Conservation (phyloP, 305 asterid species). For the Solanum aculeatissimum region DNA sequence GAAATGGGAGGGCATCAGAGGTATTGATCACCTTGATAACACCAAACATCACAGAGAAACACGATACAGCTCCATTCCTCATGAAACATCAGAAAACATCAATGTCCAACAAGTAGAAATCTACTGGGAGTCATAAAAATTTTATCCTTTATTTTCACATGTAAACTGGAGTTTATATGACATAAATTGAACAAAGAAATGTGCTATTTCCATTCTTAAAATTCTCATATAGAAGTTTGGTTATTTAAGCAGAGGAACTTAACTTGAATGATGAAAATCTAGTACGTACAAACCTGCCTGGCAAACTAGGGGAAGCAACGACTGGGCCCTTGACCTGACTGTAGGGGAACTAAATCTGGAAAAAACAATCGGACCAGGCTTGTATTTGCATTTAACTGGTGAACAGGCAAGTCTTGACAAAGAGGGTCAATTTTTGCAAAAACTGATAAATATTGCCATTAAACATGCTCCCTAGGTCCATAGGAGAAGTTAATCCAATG, state of each 20-base stretch:
- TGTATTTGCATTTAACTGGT: background rate
- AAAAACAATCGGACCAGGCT: background rate
- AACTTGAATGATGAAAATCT: background rate
- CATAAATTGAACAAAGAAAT: background rate
- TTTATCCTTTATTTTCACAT: background rate
- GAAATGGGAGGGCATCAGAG: background rate
- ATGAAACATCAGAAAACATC: background rate
- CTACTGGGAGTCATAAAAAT: background rate
- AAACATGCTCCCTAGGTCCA: background rate
- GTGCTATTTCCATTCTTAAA: background rate
- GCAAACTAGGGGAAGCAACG: background rate
- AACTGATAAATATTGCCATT: background rate
- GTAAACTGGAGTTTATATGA: background rate
- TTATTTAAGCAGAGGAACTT: background rate
- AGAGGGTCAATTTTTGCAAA: background rate
- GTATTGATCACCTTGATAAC: background rate
- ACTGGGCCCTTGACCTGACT: background rate
- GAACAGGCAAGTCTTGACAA: background rate
- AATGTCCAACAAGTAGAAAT: background rate
- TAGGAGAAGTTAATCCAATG: background rate
- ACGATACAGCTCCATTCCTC: background rate
- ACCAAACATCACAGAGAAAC: background rate
- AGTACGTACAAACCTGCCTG: background rate
- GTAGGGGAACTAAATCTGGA: background rate
- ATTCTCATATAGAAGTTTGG: background rate